Base-by-base conservation (phyloP, 495 filamentous ascomycete species). In the Penicillium paradoxum region DNA sequence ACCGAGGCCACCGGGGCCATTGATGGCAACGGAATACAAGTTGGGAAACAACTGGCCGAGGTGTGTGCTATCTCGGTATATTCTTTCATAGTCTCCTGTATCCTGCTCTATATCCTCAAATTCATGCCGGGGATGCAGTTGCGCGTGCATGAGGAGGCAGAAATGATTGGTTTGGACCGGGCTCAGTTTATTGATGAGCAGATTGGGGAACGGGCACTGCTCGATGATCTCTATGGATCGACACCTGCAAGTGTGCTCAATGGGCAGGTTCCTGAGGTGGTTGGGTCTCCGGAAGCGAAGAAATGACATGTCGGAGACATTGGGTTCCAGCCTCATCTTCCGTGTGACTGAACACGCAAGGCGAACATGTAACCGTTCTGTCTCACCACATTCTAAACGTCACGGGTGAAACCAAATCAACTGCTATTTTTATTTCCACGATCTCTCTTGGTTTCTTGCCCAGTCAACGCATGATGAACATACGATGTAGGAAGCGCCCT, bases 151-250 rank as follows among this genome's bases (percentile, higher is more conserved):
- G 79, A 83, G 57, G 77, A 82, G 49, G 74, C 67, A 9, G 82
- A 85, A 61, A 74, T 79, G 63, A 59, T 74, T 30, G 83, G 82
- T 18, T 55, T 84, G 51, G 81, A 84, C 60, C 55, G 71, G 11
- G 74, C 80, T 34, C 74, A 82, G 60, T 83, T 84, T 56, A 68
- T 81, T 25, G 82, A 83, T 25, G 82, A 83, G 68, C 79, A 83
- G 70, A 81, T 80, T 57, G 79, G 72, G 4, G 71, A 73, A 42
- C 73, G 70, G 52, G 67, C 49, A 34, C 55, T 72, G 37, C 45
- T 65, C 10, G 54, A 62, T 21, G 64, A 60, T 32, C 49, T 64
- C 4, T 51, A 42, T 33, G 59, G 42, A 33, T 49, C 58, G 34
- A 54, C 65, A 7, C 43, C 68, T 44, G 38, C 46, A 14, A 56